Percentiles rank a stretch among this genome's conserved stretches.
Conservation (phyloP, 106 monocot genomes). For the Apostasia ramifera region DNA sequence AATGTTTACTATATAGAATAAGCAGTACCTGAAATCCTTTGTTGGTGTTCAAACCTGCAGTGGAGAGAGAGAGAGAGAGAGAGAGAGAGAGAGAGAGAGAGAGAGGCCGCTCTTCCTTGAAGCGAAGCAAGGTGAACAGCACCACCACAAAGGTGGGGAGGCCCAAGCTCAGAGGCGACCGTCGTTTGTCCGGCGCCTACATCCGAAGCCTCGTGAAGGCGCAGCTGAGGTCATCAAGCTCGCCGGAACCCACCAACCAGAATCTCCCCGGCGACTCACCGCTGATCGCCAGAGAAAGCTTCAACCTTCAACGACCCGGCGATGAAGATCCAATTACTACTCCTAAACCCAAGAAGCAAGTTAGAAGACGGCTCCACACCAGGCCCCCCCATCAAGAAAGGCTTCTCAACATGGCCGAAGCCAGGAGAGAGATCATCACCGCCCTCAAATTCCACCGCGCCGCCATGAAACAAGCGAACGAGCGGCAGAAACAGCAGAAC, state of each 20-base stretch:
- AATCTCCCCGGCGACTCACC: conserved; percentile 6
- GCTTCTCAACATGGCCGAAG: conserved; percentile 89
- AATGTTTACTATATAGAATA: no score
- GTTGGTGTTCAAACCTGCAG: no score
- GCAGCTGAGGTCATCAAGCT: conserved; percentile 56
- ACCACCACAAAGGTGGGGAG: not conserved
- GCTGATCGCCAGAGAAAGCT: not conserved
- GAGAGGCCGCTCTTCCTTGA: not conserved
- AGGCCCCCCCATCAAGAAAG: conserved; percentile 76
- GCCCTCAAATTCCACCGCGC: conserved; percentile 88
- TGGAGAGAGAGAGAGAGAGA: no score
- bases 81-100: no score
- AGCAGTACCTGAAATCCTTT: no score
- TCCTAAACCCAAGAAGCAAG: conserved; percentile 61
- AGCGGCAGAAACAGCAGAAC: conserved; percentile 33
- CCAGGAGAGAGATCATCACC: conserved; percentile 81
- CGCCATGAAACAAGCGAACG: conserved; percentile 67
- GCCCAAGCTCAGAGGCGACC: conserved; percentile 30
- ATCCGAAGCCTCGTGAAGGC: conserved; percentile 66
- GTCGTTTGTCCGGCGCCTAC: conserved; percentile 70
- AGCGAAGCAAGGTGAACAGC: not conserved
- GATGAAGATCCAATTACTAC: not conserved
- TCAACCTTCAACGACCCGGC: conserved; percentile 2
- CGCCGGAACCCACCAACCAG: conserved; percentile 21
- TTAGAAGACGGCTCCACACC: conserved; percentile 69